These are phyloP conservation scores for Penicillium simplicissimum DNA, from an alignment of 495 filamentous ascomycete genomes.

Conservation along the genomic window DNA sequence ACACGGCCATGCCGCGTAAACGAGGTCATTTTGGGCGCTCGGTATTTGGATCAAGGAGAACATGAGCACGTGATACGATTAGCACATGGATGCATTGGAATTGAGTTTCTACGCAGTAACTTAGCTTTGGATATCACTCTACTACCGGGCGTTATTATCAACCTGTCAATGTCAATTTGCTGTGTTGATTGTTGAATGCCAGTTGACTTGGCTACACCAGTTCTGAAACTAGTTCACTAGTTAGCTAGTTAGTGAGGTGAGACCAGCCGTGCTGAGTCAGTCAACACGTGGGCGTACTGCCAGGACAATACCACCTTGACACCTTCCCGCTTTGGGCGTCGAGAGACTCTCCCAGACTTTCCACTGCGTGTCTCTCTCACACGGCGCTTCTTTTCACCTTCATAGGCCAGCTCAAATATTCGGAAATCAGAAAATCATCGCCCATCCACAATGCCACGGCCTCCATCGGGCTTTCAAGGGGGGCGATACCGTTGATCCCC, in stretches of 20 bases:
- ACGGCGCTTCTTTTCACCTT: not conserved
- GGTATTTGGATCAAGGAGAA: not conserved
- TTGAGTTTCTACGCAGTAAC: too few species aligned
- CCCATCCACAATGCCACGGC: not conserved
- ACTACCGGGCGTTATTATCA: not conserved
- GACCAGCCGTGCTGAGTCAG: not conserved
- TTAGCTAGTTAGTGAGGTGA: too few species aligned
- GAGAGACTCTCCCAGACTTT: not conserved
- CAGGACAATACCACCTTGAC: not conserved
- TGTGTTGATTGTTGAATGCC: not conserved
- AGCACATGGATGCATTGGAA: too few species aligned
- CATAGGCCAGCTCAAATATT: not conserved
- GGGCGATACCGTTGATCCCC: not conserved
- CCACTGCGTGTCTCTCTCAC: not conserved
- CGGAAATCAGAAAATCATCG: not conserved
- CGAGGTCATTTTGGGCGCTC: not conserved
- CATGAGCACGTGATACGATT: too few species aligned
- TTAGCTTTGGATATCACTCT: too few species aligned
- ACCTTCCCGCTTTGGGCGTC: not conserved
- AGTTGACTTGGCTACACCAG: not conserved
- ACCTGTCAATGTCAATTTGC: not conserved
- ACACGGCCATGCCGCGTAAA: slow-evolving; percentile 3
- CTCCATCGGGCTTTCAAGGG: not conserved
- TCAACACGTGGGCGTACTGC: not conserved
- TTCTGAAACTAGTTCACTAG: too few species aligned